Base-by-base conservation (phyloP, 768 basidiomycete species). In the Suillus lakei region DNA sequence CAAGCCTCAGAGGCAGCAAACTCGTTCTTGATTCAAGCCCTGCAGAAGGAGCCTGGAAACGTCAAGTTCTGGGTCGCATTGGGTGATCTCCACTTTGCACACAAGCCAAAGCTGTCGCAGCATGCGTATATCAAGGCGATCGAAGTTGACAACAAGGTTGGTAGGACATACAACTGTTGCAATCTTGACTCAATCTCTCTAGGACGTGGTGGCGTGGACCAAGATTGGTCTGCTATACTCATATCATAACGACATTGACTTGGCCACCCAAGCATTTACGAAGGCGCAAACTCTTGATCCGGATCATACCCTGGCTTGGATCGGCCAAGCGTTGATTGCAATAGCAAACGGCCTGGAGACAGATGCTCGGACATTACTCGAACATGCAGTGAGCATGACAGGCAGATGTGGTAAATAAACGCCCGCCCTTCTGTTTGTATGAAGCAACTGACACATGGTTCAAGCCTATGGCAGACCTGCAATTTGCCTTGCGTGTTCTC, bases 231-330 rank as follows among this genome's bases (percentile, higher is more conserved):
- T 98, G 39, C 81, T 99, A 46, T 99, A 94, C 77, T 82, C 96
- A 30, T 80, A 91, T 63, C 83, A 96, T 68, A 82, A 83, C 26
- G 97, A 99, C 76, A 70, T 83, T 2, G 91, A 95, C 59, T 81
- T 99, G 38, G 94, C 97, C 1, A 91, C 91, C 68, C 89, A 96
- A 71, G 90, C 93, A 1, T 88, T 99, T 69, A 84, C 89, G 71
- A 89, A 89, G 64, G 95, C 96, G 12, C 98, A 98, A 75, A 89
- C 91, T 21, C 83, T 96, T 51, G 96, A 99, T 79, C 94, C 97
- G 8, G 97, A 99, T 72, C 91, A 90, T 77, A 84, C 91, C 1
- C 72, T 89, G 26, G 90, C 95, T 9, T 99, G 98, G 98, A 83
- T 97, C 26, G 98, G 95, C 1, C 96, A 96, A 74, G 91, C 86